phyloP scores from a whole-genome alignment of 2,329 filamentous ascomycete genomes.

The Triangularia setosa region DNA sequence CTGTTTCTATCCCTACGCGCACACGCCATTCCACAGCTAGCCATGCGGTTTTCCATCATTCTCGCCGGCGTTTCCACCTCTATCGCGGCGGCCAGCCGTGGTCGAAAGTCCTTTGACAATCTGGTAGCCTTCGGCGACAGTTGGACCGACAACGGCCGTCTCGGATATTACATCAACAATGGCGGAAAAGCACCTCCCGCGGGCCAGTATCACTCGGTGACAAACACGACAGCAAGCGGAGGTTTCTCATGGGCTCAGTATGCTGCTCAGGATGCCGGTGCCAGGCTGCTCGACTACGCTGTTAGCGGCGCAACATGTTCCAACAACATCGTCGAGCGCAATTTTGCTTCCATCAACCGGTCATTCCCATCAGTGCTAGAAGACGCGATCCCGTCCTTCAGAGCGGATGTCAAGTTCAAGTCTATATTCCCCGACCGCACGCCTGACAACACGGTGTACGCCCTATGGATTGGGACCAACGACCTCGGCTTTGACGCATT shows the following conservation, averaged over 20 bases:
- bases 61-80: constrained; percentile 23
- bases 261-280: constrained; percentile 55
- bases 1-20: background rate
- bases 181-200: constrained; percentile 59
- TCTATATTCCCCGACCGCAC: constrained; percentile 43
- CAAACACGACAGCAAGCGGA: constrained; percentile 56
- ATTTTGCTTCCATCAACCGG: constrained; percentile 45
- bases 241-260: constrained; percentile 67
- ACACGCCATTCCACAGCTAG: constrained; percentile 2
- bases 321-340: constrained; percentile 60
- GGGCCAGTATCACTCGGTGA: constrained; percentile 45
- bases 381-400: constrained; percentile 57
- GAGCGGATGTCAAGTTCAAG: constrained; percentile 43
- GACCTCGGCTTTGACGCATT: constrained; percentile 66
- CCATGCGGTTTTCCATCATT: constrained; percentile 22
- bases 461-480: constrained; percentile 79
- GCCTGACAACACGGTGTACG: constrained; percentile 63
- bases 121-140: constrained; percentile 71
- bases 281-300: constrained; percentile 64
- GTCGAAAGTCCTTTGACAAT: constrained; percentile 46
- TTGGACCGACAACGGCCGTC: constrained; percentile 69
- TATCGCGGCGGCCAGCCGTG: constrained; percentile 16
- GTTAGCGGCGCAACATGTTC: constrained; percentile 70
- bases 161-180: constrained; percentile 58
- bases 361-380: constrained; percentile 60